phyloP scores from a whole-genome alignment of 768 basidiomycete species.

The Postia placenta region DNA sequence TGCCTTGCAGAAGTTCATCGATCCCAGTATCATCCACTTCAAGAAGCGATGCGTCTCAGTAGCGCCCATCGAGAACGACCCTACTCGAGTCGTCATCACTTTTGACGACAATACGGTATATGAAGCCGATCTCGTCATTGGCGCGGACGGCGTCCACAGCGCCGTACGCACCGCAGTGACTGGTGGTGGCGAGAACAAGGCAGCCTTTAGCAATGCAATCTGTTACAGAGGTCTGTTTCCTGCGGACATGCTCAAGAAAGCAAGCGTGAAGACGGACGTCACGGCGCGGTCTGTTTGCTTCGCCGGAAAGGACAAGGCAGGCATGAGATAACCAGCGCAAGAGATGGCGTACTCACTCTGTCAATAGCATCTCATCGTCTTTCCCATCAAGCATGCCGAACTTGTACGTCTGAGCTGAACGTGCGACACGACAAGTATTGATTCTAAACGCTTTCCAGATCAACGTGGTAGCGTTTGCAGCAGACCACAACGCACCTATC shows the following conservation, averaged over 20 bases:
- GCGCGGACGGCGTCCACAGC: conserved; percentile 32
- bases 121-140: conserved; percentile 43
- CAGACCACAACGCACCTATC: conserved; percentile 24
- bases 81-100: conserved; percentile 25
- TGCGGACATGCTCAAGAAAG: conserved; percentile 30
- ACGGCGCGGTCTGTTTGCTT: conserved; percentile 32
- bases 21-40: conserved; percentile 39
- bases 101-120: conserved; percentile 45
- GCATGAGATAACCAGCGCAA: background rate
- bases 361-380: conserved; percentile 47
- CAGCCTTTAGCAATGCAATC: conserved; percentile 38
- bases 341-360: background rate
- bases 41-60: conserved; percentile 38
- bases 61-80: conserved; percentile 7
- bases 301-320: conserved; percentile 32
- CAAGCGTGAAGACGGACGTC: conserved; percentile 37
- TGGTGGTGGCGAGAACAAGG: conserved; percentile 19
- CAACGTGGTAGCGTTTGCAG: conserved; percentile 41
- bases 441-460: too few relatives aligned
- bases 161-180: conserved; percentile 33
- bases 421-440: too few relatives aligned
- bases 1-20: conserved; percentile 38
- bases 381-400: conserved; percentile 38
- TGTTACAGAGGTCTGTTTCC: conserved; percentile 46
- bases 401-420: too few relatives aligned